Evolutionary conservation across 345 rosid species (phyloP), one percentile per base, ranked within the genome.

Genomic region (rapeseed (Brassica napus)): DNA sequence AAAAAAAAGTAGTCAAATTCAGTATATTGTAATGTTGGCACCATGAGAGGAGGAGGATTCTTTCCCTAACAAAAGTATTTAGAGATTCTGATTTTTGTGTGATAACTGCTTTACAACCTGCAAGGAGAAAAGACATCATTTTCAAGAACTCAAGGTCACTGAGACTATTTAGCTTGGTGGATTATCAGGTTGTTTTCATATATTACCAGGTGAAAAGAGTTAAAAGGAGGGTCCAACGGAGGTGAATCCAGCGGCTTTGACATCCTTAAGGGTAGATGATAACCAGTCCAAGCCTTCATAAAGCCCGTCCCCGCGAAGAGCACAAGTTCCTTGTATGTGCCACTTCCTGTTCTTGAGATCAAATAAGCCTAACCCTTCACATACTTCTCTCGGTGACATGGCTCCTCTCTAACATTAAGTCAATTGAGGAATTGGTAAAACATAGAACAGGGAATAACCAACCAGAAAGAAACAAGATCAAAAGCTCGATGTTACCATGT

Each of bases 301-400:
- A 12, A 96, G 97, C 35, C 98, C 99, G 21, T 93, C 98, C 71
- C 99, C 99, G 79, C 84, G 87, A 30, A 96, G 88, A 2, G 99
- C 99, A 55, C 98, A 93, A 64, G 98, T 93, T 77, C 98, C 99
- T 85, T 96, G 98, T 79, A 96, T 93, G 81, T 96, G 97, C 99
- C 99, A 96, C 82, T 90, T 96, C 80, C 99, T 87, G 90, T 92
- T 91, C 89, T 92, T 90, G 18, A 93, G 90, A 78, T 89, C 98
- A 82, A 89, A 84, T 39, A 96, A 92, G 30, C 99, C 99, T 74
- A 96, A 79, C 61, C 98, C 97, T 74, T 92, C 94, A 1, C 92
- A 87, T 44, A 93, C 99, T 87, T 96, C 98, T 92, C 83, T 89
- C 3, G 98, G 97, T 24, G 97, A 83, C 99, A 96, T 96, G 70